A percentile compares a stretch with the other conserved stretches of the same genome.
Conservation (phyloP, 1,284 basidiomycete species). For the Cystobasidium slooffiae region DNA sequence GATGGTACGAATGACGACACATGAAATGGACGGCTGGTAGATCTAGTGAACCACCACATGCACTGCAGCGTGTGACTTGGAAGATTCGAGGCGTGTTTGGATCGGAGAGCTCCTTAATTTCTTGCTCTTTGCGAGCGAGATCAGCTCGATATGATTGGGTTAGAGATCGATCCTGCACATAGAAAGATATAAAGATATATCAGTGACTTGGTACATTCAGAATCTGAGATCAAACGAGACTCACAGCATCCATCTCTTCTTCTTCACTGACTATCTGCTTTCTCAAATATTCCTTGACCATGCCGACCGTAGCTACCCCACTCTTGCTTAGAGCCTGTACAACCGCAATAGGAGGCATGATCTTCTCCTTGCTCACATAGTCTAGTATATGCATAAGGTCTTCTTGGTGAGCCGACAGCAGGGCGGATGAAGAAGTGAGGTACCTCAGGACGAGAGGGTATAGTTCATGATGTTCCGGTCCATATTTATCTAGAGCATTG, state of each 20-base stretch:
- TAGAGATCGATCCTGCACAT: slow-evolving; percentile 74
- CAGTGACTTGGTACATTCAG: too few species aligned
- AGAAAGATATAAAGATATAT: too few species aligned
- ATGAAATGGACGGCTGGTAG: slow-evolving; percentile 94
- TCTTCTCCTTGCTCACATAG: slow-evolving; percentile 74
- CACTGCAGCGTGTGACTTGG: slow-evolving; percentile 87
- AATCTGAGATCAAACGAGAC: too few species aligned
- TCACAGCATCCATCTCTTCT: slow-evolving; percentile 76
- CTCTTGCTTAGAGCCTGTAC: slow-evolving; percentile 86
- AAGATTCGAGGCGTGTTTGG: slow-evolving; percentile 79
- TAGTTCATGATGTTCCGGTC: slow-evolving; percentile 68
- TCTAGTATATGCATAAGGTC: slow-evolving; percentile 75
- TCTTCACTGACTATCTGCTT: slow-evolving; percentile 72
- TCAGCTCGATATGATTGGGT: slow-evolving; percentile 84
- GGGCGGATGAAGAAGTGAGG: slow-evolving; percentile 75
- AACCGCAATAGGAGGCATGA: slow-evolving; percentile 85
- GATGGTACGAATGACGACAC: slow-evolving; percentile 97
- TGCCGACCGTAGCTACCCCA: slow-evolving; percentile 76
- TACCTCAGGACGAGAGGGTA: slow-evolving; percentile 90
- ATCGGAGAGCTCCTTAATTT: slow-evolving; percentile 79
- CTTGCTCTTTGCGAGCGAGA: slow-evolving; percentile 76
- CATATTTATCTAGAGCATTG: slow-evolving; percentile 73
- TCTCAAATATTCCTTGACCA: slow-evolving; percentile 87
- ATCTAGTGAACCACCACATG: slow-evolving; percentile 85
- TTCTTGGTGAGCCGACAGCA: slow-evolving; percentile 69